These are phyloP conservation scores for Whalleya microplaca DNA, from an alignment of 2,329 filamentous ascomycete genomes.

Conservation along the genomic window DNA sequence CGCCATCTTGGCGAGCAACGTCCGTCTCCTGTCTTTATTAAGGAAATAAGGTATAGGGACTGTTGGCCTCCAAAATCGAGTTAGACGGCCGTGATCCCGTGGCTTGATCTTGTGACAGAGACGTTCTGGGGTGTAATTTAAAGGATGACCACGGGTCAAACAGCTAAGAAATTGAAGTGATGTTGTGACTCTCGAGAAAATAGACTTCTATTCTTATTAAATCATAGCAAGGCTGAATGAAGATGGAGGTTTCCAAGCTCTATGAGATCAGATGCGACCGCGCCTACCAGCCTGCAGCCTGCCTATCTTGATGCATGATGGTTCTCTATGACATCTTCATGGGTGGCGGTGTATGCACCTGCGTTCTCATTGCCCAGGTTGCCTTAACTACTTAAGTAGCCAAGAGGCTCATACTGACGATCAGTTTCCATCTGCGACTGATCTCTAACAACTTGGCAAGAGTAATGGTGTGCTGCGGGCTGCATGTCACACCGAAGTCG, in stretches of 20 bases:
- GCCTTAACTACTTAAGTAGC: not conserved
- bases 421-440: slow-evolving; percentile 11
- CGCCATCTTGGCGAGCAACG: slow-evolving; percentile 24
- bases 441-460: slow-evolving; percentile 20
- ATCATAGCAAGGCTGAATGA: not conserved
- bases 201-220: slow-evolving; percentile 15
- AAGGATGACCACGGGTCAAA: slow-evolving; percentile 12
- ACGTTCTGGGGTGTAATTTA: not conserved
- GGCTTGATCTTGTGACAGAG: not conserved
- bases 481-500: slow-evolving; percentile 1
- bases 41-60: slow-evolving; percentile 5
- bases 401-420: slow-evolving; percentile 5
- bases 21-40: slow-evolving; percentile 2
- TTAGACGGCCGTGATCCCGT: slow-evolving; percentile 16
- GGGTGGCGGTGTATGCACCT: slow-evolving; percentile 5
- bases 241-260: slow-evolving; percentile 1
- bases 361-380: slow-evolving; percentile 1
- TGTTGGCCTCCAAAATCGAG: slow-evolving; percentile 1
- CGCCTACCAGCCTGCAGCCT: slow-evolving; percentile 2
- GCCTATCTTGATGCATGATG: not conserved
- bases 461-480: slow-evolving; percentile 4
- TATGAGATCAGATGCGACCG: slow-evolving; percentile 10
- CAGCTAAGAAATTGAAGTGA: not conserved
- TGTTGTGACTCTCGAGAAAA: not conserved
- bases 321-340: not conserved